Conservation (phyloP, 2,329 filamentous ascomycete genomes). For the Penicillium fuscoglaucum region DNA sequence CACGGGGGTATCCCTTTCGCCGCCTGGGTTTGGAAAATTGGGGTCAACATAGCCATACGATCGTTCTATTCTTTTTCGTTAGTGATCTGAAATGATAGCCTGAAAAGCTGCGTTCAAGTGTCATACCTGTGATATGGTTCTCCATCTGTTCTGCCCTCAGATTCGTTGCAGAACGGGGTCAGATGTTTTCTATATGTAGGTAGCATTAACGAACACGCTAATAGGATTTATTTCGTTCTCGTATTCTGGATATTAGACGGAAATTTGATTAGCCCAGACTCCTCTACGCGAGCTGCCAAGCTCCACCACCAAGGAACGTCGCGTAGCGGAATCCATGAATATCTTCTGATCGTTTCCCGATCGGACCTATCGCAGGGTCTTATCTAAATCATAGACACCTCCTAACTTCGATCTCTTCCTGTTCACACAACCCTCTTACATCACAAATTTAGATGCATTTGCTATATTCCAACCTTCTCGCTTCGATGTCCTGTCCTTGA, state of each 20-base stretch:
- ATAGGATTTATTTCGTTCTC: neutral
- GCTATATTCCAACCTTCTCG: neutral
- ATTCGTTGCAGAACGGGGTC: neutral
- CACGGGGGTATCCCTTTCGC: neutral
- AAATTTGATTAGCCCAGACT: neutral
- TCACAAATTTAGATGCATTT: neutral
- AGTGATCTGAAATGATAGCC: neutral
- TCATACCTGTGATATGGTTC: neutral
- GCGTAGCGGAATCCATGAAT: neutral
- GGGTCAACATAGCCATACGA: constrained; percentile 1
- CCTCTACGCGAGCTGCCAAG: constrained; percentile 5
- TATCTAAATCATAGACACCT: neutral
- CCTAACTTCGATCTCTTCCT: neutral
- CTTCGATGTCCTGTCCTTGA: neutral
- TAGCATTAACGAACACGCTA: too few relatives aligned
- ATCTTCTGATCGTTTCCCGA: neutral
- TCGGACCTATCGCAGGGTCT: neutral
- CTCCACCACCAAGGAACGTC: neutral
- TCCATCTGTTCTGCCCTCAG: neutral
- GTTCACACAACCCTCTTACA: neutral
- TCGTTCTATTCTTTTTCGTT: neutral
- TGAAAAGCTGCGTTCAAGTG: neutral
- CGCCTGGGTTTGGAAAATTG: neutral
- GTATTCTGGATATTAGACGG: neutral
- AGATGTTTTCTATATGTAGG: neutral